Evolutionary conservation across 1,139 yeast species (phyloP).

Genomic region (Zygosaccharomyces sapae): DNA sequence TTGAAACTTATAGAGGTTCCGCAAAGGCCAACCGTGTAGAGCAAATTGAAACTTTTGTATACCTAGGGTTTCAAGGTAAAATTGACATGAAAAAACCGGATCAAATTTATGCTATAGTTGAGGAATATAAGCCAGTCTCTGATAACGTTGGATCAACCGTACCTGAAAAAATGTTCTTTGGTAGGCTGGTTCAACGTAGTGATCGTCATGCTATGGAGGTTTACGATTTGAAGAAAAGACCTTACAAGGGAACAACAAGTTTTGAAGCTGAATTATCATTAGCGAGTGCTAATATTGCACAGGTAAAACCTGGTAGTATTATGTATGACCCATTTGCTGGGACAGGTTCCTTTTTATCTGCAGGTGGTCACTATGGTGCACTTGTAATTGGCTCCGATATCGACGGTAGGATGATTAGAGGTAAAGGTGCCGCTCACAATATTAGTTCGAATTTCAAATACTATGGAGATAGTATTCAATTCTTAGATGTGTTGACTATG

Average conservation of each 20-base stretch:
- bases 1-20: constrained; percentile 70
- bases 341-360: constrained; percentile 88
- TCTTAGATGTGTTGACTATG: constrained; percentile 80
- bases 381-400: constrained; percentile 83
- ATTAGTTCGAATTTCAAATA: constrained; percentile 69
- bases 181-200: constrained; percentile 63
- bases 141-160: constrained; percentile 50
- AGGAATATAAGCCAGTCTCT: constrained; percentile 52
- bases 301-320: constrained; percentile 58
- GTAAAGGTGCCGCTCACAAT: constrained; percentile 49
- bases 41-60: constrained; percentile 68
- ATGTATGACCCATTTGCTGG: constrained; percentile 96
- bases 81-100: constrained; percentile 77
- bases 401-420: constrained; percentile 78
- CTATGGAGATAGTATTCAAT: constrained; percentile 55
- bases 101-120: constrained; percentile 66
- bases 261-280: constrained; percentile 86
- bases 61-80: constrained; percentile 69
- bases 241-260: constrained; percentile 91
- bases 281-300: constrained; percentile 82
- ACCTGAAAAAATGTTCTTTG: constrained; percentile 67
- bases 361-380: constrained; percentile 85
- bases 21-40: constrained; percentile 49
- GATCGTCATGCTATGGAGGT: constrained; percentile 67
- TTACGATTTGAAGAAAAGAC: constrained; percentile 76